phyloP scores from a whole-genome alignment of 192 early-diverging fungal species.

The Phycomyces nitens region DNA sequence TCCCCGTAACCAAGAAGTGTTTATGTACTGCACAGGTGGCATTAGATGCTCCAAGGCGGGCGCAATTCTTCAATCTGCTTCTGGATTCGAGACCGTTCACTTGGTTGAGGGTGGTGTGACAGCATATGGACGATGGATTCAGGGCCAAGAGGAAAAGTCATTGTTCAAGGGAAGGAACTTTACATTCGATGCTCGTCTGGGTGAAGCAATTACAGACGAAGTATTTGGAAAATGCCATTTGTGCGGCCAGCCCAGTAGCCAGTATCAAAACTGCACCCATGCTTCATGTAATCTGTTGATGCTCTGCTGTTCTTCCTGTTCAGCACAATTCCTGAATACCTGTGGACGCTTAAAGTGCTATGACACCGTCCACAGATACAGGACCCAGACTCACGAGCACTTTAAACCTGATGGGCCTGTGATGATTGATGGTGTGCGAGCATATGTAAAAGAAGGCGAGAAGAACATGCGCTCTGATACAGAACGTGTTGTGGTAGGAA shows the following conservation, averaged over 20 bases:
- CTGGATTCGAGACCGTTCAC: conserved; percentile 63
- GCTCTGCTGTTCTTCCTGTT: conserved; percentile 62
- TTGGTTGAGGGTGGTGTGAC: conserved; percentile 72
- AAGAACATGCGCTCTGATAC: conserved; percentile 10
- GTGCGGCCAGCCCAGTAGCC: conserved; percentile 61
- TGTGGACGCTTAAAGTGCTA: conserved; percentile 49
- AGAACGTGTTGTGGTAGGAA: conserved; percentile 26
- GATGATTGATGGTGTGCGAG: conserved; percentile 23
- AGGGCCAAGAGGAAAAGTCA: conserved; percentile 44
- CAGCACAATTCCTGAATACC: conserved; percentile 40
- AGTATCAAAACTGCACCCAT: conserved; percentile 70
- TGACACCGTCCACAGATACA: conserved; percentile 37
- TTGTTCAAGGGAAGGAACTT: conserved; percentile 76
- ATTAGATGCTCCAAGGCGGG: conserved; percentile 81
- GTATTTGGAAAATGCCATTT: conserved; percentile 63
- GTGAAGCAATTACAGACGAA: conserved; percentile 66
- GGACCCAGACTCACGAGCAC: conserved; percentile 2
- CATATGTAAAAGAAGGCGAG: conserved; percentile 19
- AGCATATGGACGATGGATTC: conserved; percentile 66
- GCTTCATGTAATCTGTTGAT: conserved; percentile 69
- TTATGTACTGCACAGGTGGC: conserved; percentile 82
- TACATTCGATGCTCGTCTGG: conserved; percentile 76
- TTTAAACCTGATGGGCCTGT: conserved; percentile 20
- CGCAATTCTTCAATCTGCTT: conserved; percentile 59
- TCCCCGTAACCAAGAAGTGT: conserved; percentile 58